Conservation (phyloP, 768 basidiomycete genomes). For the Hortiboletus campestris region DNA sequence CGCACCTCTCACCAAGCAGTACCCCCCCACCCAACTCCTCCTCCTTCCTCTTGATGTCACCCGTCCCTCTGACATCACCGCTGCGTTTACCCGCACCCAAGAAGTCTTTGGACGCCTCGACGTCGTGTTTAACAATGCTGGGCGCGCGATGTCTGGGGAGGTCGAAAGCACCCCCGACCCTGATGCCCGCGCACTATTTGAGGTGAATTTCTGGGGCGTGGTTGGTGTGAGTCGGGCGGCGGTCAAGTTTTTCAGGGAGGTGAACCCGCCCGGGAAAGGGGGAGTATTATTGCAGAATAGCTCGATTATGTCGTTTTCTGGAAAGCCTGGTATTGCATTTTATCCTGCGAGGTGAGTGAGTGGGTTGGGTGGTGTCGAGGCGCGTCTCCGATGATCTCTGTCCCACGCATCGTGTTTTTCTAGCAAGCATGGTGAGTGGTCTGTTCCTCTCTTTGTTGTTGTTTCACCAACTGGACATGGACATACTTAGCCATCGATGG, state of each 20-base stretch:
- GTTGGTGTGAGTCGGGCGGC: slow-evolving; percentile 20
- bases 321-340: neutral
- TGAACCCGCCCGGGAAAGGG: slow-evolving; percentile 17
- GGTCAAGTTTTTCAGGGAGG: slow-evolving; percentile 31
- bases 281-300: slow-evolving; percentile 9
- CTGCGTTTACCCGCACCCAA: slow-evolving; percentile 32
- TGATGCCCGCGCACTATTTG: slow-evolving; percentile 32
- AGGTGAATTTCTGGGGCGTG: slow-evolving; percentile 25
- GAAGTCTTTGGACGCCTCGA: slow-evolving; percentile 39
- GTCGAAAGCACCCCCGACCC: slow-evolving; percentile 33
- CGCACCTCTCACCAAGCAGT: slow-evolving; percentile 20
- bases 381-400: neutral
- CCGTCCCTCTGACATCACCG: slow-evolving; percentile 24
- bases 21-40: slow-evolving; percentile 29
- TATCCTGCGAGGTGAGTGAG: slow-evolving; percentile 2
- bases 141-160: slow-evolving; percentile 26
- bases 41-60: slow-evolving; percentile 40
- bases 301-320: neutral
- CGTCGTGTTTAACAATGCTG: slow-evolving; percentile 44
- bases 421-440: slow-evolving; percentile 5
- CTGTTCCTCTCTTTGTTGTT: neutral
- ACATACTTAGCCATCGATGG: slow-evolving; percentile 5
- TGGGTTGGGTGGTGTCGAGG: slow-evolving; percentile 3
- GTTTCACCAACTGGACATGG: neutral
- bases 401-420: neutral